Evolutionary conservation across 345 rosid genomes (phyloP).

Genomic region (Sisymbrium irio): DNA sequence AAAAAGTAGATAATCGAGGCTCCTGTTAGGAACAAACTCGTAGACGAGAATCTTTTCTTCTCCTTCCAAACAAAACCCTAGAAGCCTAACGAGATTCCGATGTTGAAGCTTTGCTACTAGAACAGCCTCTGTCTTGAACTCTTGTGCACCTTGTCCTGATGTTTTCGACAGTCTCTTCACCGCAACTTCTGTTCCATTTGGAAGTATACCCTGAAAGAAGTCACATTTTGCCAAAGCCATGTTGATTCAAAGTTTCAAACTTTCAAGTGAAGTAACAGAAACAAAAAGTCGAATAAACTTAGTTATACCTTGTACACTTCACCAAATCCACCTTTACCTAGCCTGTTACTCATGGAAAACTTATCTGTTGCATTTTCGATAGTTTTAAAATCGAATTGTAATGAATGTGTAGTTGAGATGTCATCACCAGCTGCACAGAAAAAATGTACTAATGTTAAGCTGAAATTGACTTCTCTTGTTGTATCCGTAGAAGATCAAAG

Average conservation of each 20-base stretch:
- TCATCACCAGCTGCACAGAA: too few relatives aligned
- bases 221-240: too few relatives aligned
- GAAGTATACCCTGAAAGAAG: background rate
- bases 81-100: conserved; percentile 19
- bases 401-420: conserved; percentile 33
- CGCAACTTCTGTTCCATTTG: conserved; percentile 17
- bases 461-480: too few relatives aligned
- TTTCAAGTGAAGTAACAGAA: background rate
- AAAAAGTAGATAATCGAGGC: conserved; percentile 22
- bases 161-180: conserved; percentile 19
- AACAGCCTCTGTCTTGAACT: conserved; percentile 25
- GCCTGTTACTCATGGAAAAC: conserved; percentile 47
- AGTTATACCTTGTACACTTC: conserved; percentile 57
- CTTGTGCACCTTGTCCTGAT: conserved; percentile 12
- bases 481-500: too few relatives aligned
- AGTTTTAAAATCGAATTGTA: conserved; percentile 42
- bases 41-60: too few relatives aligned
- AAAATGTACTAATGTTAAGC: too few relatives aligned
- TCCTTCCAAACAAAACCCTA: conserved; percentile 11
- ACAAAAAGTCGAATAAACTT: background rate
- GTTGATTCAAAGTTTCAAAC: too few relatives aligned
- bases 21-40: conserved; percentile 23
- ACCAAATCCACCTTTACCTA: conserved; percentile 50
- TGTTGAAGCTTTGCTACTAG: conserved; percentile 26
- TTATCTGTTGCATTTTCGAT: conserved; percentile 45